phyloP scores from a whole-genome alignment of 2,329 filamentous ascomycete genomes.

The Drechslerella coelobrocha region DNA sequence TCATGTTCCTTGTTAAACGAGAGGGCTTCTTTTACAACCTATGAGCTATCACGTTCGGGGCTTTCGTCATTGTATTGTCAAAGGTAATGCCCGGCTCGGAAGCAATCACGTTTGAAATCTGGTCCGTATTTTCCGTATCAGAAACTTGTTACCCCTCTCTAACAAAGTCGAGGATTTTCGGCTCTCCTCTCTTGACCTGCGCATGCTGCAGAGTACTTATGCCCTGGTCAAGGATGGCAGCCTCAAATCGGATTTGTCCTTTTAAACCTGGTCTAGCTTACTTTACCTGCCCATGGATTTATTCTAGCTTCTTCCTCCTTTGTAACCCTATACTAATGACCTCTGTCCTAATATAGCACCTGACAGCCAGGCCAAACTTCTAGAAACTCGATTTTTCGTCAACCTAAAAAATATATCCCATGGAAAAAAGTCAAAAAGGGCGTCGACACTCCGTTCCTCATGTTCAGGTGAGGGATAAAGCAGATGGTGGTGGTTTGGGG shows the following conservation, averaged over 20 bases:
- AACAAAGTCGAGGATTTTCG: slow-evolving; percentile 1
- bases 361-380: slow-evolving; percentile 21
- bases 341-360: slow-evolving; percentile 38
- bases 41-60: slow-evolving; percentile 21
- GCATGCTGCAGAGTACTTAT: slow-evolving; percentile 21
- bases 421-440: slow-evolving; percentile 33
- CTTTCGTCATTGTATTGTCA: background rate
- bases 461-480: slow-evolving; percentile 34
- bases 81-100: slow-evolving; percentile 6
- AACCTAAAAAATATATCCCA: slow-evolving; percentile 10
- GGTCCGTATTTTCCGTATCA: slow-evolving; percentile 26
- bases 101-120: slow-evolving; percentile 26
- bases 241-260: slow-evolving; percentile 41
- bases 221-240: slow-evolving; percentile 16
- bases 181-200: slow-evolving; percentile 23
- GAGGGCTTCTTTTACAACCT: slow-evolving; percentile 30
- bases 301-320: slow-evolving; percentile 31
- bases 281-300: slow-evolving; percentile 41
- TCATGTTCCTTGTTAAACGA: slow-evolving; percentile 36
- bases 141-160: slow-evolving; percentile 16
- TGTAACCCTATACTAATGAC: slow-evolving; percentile 48
- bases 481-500: slow-evolving; percentile 30
- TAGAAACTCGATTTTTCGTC: slow-evolving; percentile 6
- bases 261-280: slow-evolving; percentile 39
- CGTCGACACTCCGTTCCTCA: slow-evolving; percentile 48